Evolutionary conservation across 352 stramenopile species (phyloP).

Genomic region (Globisporangium irregulare): DNA sequence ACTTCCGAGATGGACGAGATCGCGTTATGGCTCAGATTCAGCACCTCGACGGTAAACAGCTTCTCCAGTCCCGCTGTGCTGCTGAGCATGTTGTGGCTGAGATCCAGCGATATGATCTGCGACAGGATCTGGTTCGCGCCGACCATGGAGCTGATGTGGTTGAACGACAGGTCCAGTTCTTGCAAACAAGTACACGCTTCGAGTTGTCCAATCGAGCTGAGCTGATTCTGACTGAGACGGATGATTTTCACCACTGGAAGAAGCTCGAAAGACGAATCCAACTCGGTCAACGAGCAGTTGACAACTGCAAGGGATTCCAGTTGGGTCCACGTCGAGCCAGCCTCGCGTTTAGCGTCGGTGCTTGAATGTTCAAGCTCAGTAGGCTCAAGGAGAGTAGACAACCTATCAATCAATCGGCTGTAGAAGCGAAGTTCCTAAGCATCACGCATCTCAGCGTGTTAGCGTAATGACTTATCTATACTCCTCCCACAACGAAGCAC

Average conservation of each 20-base stretch:
- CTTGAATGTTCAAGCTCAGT: not conserved
- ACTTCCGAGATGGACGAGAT: constrained; percentile 19
- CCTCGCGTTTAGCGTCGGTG: not conserved
- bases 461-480: not conserved
- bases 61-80: constrained; percentile 22
- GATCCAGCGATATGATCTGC: constrained; percentile 17
- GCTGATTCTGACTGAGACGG: constrained; percentile 15
- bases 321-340: constrained; percentile 11
- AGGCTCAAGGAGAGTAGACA: constrained; percentile 11
- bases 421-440: constrained; percentile 18
- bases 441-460: not conserved
- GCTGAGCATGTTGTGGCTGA: constrained; percentile 16
- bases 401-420: constrained; percentile 1
- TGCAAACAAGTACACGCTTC: constrained; percentile 7
- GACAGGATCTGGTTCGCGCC: constrained; percentile 11
- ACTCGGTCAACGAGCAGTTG: constrained; percentile 12
- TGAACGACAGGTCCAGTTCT: constrained; percentile 16
- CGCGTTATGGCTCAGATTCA: constrained; percentile 21
- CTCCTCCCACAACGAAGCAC: no score
- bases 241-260: constrained; percentile 15
- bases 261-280: constrained; percentile 18
- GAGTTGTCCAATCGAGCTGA: constrained; percentile 10
- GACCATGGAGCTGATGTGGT: constrained; percentile 17
- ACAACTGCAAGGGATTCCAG: constrained; percentile 21
- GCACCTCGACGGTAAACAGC: constrained; percentile 18